Percentiles rank a stretch among this genome's conserved stretches.
phyloP scores from a whole-genome alignment of 495 filamentous ascomycete genomes.

The Aspergillus funiculosus region DNA sequence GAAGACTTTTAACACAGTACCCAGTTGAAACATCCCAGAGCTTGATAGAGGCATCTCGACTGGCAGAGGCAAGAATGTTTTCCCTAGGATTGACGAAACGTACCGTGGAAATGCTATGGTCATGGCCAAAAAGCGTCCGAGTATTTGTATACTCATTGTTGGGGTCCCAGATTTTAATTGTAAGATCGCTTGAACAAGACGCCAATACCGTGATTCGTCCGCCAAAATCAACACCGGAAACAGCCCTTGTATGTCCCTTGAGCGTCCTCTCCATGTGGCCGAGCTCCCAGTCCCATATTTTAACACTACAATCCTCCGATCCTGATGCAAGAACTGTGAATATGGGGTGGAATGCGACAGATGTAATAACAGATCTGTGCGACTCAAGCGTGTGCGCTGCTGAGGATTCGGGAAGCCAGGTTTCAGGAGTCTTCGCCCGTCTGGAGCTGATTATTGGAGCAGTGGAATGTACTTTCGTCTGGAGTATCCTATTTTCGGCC shows the following conservation, averaged over 20 bases:
- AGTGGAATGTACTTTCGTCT: constrained; percentile 73
- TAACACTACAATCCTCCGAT: constrained; percentile 94
- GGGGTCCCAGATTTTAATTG: constrained; percentile 96
- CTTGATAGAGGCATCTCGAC: constrained; percentile 69
- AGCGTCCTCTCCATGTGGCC: constrained; percentile 87
- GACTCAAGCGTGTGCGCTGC: constrained; percentile 64
- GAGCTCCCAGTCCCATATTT: constrained; percentile 97
- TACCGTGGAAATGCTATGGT: constrained; percentile 81
- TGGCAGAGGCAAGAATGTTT: constrained; percentile 77
- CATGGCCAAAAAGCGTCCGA: constrained; percentile 84
- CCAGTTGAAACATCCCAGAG: constrained; percentile 92
- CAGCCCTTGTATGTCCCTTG: constrained; percentile 88
- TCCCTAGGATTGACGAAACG: constrained; percentile 77
- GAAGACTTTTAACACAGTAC: constrained; percentile 80
- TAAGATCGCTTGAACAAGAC: constrained; percentile 83
- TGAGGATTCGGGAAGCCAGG: constrained; percentile 81
- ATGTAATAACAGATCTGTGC: constrained; percentile 75
- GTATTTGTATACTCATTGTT: constrained; percentile 93
- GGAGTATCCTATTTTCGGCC: constrained; percentile 58
- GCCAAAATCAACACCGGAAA: constrained; percentile 86
- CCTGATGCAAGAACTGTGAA: constrained; percentile 88
- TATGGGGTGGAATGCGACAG: constrained; percentile 89
- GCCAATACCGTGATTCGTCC: constrained; percentile 85
- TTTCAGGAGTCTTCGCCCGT: constrained; percentile 74
- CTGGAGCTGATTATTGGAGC: constrained; percentile 75